A percentile compares a stretch with the other conserved stretches of the same genome.
These are phyloP conservation scores for Pezicula carpinea DNA, from an alignment of 2,329 filamentous ascomycete genomes.

Conservation along the genomic window DNA sequence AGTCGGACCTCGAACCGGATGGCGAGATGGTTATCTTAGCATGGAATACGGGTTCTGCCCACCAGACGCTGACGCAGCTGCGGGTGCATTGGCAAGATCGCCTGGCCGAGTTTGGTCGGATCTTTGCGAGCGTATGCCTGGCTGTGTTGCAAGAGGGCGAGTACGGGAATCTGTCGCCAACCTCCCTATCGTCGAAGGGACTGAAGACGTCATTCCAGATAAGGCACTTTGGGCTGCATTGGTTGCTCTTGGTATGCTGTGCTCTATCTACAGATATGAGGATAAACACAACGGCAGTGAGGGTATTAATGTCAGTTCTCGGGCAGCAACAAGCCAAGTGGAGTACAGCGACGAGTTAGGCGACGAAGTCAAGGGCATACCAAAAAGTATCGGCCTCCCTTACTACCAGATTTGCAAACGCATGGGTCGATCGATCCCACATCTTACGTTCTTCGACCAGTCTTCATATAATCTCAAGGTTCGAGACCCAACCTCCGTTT, in stretches of 20 bases:
- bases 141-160: constrained; percentile 44
- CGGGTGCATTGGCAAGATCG: constrained; percentile 40
- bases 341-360: constrained; percentile 47
- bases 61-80: constrained; percentile 44
- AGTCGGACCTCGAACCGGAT: constrained; percentile 45
- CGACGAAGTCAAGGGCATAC: constrained; percentile 45
- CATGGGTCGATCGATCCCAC: constrained; percentile 47
- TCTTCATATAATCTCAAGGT: constrained; percentile 49
- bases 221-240: constrained; percentile 48
- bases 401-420: constrained; percentile 46
- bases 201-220: constrained; percentile 44
- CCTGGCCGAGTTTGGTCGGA: constrained; percentile 51
- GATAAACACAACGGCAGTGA: constrained; percentile 47
- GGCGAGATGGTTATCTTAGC: constrained; percentile 48
- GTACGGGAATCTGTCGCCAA: constrained; percentile 45
- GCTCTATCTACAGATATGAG: constrained; percentile 49
- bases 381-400: constrained; percentile 42
- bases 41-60: constrained; percentile 48
- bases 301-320: constrained; percentile 36
- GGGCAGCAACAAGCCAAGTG: constrained; percentile 30
- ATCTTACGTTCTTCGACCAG: constrained; percentile 49
- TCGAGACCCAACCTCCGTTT: constrained; percentile 41
- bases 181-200: constrained; percentile 44
- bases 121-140: constrained; percentile 48
- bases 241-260: constrained; percentile 47